A percentile compares a stretch with the other conserved stretches of the same genome.
Conservation (phyloP, 176 grass and related monocot species). For the Leersia perrieri region DNA sequence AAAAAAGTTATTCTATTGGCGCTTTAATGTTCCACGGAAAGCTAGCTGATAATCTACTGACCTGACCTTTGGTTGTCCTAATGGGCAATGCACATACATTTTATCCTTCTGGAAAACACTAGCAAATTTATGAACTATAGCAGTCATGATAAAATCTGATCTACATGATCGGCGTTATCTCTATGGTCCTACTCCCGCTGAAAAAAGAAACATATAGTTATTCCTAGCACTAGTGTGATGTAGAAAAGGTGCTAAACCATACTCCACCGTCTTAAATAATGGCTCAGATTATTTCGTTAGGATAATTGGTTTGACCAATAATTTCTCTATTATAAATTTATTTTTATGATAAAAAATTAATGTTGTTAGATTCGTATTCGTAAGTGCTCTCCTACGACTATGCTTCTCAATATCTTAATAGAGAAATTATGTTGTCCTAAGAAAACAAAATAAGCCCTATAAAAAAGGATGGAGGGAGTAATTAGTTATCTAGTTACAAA, state of each 20-base stretch:
- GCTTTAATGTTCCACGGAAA: neutral
- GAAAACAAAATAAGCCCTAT: too few species aligned
- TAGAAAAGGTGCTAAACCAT: neutral
- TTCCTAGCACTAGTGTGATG: neutral
- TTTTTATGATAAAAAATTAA: too few species aligned
- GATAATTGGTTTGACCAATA: too few species aligned
- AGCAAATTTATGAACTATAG: neutral
- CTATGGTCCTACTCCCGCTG: neutral
- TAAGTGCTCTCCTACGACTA: too few species aligned
- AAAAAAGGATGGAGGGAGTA: too few species aligned
- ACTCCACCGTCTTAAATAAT: too few species aligned
- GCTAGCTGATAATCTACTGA: neutral
- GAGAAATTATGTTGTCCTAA: too few species aligned
- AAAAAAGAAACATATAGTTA: neutral
- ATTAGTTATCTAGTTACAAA: neutral
- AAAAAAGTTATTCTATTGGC: neutral
- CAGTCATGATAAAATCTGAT: neutral
- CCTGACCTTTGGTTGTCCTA: neutral
- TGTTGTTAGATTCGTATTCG: too few species aligned
- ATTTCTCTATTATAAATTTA: too few species aligned
- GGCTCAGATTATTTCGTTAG: too few species aligned
- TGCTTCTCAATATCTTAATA: too few species aligned
- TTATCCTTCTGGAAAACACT: constrained; percentile 6
- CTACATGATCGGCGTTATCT: neutral
- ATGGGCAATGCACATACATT: neutral